Evolutionary conservation across 2,329 filamentous ascomycete genomes (phyloP).

Genomic region (Rhexocercosporidium sp.): DNA sequence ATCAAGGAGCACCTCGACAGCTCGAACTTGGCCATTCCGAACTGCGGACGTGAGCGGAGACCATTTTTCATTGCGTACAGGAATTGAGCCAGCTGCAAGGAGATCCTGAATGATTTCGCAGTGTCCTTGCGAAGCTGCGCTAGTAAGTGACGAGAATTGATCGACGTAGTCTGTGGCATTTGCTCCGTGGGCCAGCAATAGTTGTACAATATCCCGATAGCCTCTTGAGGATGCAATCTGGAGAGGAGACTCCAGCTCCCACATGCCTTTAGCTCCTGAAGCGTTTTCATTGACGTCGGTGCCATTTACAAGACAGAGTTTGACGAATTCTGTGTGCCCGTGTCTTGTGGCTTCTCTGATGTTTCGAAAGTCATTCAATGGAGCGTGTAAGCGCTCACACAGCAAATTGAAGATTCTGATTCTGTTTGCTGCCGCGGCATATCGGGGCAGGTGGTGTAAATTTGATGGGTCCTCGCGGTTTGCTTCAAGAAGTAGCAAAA

Average conservation of each 20-base stretch:
- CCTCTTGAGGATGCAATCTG: not conserved
- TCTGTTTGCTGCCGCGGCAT: not conserved
- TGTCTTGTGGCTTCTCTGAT: not conserved
- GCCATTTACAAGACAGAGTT: not conserved
- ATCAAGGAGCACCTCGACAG: not conserved
- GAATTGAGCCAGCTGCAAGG: not conserved
- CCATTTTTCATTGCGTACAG: not conserved
- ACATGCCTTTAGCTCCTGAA: no score
- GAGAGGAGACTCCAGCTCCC: not conserved
- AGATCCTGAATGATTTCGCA: not conserved
- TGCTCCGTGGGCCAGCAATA: not conserved
- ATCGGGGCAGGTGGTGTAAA: not conserved
- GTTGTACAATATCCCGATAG: not conserved
- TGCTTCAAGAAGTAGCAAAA: not conserved
- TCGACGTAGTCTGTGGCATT: not conserved
- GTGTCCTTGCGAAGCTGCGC: not conserved
- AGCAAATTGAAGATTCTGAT: not conserved
- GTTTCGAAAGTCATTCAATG: not conserved
- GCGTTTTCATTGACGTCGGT: not conserved
- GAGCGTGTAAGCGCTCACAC: not conserved
- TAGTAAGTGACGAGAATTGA: not conserved
- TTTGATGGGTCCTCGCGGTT: not conserved
- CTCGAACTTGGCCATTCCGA: not conserved
- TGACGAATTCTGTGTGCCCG: not conserved
- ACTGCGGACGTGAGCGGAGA: not conserved